These are phyloP conservation scores for Isoetes taiwanensis DNA, from an alignment of 75 land plant species.

Conservation along the genomic window DNA sequence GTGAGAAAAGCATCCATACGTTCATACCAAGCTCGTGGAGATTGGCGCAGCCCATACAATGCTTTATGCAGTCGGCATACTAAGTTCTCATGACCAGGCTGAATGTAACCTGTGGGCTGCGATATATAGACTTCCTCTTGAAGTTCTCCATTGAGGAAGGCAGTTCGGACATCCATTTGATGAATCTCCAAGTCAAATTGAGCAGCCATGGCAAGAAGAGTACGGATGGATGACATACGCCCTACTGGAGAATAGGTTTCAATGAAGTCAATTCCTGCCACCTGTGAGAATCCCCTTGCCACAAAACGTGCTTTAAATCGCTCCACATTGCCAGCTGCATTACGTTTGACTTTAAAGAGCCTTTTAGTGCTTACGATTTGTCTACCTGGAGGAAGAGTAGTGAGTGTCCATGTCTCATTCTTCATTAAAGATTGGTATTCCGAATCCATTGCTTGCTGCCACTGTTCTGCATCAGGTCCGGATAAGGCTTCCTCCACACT, in stretches of 20 bases:
- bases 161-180: background rate
- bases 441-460: background rate
- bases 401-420: conserved; percentile 4
- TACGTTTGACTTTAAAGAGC: background rate
- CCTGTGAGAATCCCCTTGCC: background rate
- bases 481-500: background rate
- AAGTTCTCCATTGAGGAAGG: conserved; percentile 9
- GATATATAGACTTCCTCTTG: conserved; percentile 13
- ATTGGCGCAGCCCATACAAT: conserved; percentile 14
- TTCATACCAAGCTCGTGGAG: conserved; percentile 16
- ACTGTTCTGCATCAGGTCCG: background rate
- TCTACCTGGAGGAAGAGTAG: background rate
- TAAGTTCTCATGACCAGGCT: conserved; percentile 1
- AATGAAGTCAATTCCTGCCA: background rate
- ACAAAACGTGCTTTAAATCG: background rate
- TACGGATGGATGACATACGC: background rate
- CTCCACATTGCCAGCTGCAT: background rate
- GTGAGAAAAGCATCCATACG: background rate
- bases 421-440: background rate
- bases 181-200: background rate
- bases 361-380: background rate
- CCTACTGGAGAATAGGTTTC: background rate
- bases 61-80: conserved; percentile 16
- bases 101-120: conserved; percentile 9
- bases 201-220: background rate